These are phyloP conservation scores for Simmondsia chinensis DNA, from an alignment of 148 eudicot species.

Conservation along the genomic window DNA sequence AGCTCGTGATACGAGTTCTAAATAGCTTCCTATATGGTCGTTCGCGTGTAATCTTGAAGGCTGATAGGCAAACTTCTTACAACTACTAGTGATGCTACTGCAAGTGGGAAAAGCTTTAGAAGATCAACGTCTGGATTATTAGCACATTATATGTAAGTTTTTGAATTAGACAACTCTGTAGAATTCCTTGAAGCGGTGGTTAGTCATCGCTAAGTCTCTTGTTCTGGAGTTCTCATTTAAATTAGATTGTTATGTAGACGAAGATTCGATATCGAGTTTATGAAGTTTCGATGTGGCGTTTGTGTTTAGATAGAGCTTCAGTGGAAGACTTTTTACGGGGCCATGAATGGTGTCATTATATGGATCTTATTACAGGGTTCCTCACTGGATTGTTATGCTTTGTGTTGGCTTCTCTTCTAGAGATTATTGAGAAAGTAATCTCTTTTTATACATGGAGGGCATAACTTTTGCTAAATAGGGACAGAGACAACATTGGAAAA, in stretches of 20 bases:
- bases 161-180: slow-evolving; percentile 12
- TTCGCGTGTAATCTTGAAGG: no score
- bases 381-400: no score
- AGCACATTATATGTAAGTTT: slow-evolving; percentile 1
- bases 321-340: no score
- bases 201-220: slow-evolving; percentile 6
- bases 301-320: no score
- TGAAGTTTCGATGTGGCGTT: no score
- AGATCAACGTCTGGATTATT: slow-evolving; percentile 15
- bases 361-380: no score
- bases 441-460: no score
- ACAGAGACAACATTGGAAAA: no score
- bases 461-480: no score
- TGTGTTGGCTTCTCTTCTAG: no score
- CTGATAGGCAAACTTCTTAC: slow-evolving; percentile 24
- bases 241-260: slow-evolving; percentile 1
- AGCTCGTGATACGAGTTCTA: slow-evolving; percentile 45
- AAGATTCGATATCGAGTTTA: slow-evolving; percentile 3
- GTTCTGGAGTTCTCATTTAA: neutral
- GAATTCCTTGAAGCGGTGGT: slow-evolving; percentile 2
- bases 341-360: no score
- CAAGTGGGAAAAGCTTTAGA: slow-evolving; percentile 19
- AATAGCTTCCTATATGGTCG: slow-evolving; percentile 14
- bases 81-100: slow-evolving; percentile 30
- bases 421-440: no score